Conservation (phyloP, 257 asterid species). For the Fraxinus pennsylvanica region DNA sequence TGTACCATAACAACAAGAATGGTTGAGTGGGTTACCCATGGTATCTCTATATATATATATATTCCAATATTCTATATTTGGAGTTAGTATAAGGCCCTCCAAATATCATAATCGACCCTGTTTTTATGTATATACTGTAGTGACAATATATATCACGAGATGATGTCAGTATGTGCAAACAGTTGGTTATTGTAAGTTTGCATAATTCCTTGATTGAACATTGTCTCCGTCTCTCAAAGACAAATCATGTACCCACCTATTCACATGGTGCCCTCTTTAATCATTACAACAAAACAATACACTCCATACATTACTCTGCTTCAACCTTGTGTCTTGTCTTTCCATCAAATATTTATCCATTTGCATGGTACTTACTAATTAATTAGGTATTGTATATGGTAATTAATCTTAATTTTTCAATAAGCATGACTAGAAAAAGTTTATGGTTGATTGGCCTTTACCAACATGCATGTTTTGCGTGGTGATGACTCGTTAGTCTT, state of each 20-base stretch:
- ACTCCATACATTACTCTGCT: conserved; percentile 31
- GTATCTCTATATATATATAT: too few species aligned
- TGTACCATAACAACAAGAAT: too few species aligned
- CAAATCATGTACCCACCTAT: conserved; percentile 59
- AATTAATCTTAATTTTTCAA: not conserved
- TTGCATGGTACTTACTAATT: not conserved
- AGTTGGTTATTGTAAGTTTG: conserved; percentile 28
- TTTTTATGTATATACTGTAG: too few species aligned
- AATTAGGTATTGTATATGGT: not conserved
- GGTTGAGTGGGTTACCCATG: too few species aligned
- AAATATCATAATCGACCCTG: too few species aligned
- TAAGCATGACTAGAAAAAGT: not conserved
- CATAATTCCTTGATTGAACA: conserved; percentile 35
- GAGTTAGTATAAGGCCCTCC: too few species aligned
- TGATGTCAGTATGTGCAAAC: conserved; percentile 24
- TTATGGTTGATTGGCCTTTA: not conserved
- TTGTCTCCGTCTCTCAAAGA: conserved; percentile 53
- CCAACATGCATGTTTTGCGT: not conserved
- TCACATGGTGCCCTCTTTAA: conserved; percentile 66
- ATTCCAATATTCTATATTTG: too few species aligned
- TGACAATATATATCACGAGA: conserved; percentile 45
- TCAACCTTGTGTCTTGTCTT: conserved; percentile 26
- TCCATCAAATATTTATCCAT: not conserved
- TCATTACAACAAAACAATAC: conserved; percentile 62
- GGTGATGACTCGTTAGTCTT: not conserved